Evolutionary conservation across 2,329 filamentous ascomycete species (phyloP).

Genomic region (Trichoderma atroviride): DNA sequence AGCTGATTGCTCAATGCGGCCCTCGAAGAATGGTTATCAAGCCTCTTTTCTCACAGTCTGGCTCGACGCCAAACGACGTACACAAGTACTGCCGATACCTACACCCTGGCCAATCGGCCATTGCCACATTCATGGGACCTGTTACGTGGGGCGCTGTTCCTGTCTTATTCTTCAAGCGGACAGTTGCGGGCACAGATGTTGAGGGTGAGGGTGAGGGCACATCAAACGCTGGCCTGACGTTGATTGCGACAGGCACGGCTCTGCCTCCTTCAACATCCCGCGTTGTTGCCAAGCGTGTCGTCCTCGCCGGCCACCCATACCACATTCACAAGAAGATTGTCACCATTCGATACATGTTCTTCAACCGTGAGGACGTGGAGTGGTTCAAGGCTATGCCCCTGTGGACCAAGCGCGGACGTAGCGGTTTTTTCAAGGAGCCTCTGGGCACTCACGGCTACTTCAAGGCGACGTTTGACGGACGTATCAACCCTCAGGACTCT

Average conservation of each 20-base stretch:
- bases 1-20: slow-evolving; percentile 89
- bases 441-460: slow-evolving; percentile 99
- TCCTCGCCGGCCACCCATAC: slow-evolving; percentile 93
- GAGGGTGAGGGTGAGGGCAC: slow-evolving; percentile 49
- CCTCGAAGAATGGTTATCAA: slow-evolving; percentile 85
- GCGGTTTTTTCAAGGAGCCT: slow-evolving; percentile 90
- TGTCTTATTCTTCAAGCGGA: slow-evolving; percentile 80
- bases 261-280: slow-evolving; percentile 75
- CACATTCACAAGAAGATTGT: slow-evolving; percentile 99
- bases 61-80: slow-evolving; percentile 91
- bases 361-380: slow-evolving; percentile 89
- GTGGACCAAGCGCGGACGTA: slow-evolving; percentile 88
- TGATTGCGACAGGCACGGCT: slow-evolving; percentile 86
- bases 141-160: slow-evolving; percentile 93
- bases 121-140: slow-evolving; percentile 88
- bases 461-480: slow-evolving; percentile 96
- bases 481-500: slow-evolving; percentile 93
- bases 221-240: slow-evolving; percentile 57
- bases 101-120: slow-evolving; percentile 85
- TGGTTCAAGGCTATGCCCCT: slow-evolving; percentile 98
- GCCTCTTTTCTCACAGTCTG: slow-evolving; percentile 86
- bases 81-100: slow-evolving; percentile 95
- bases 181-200: slow-evolving; percentile 47
- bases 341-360: slow-evolving; percentile 99
- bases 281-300: slow-evolving; percentile 89